Evolutionary conservation across 768 basidiomycete species (phyloP), one percentile per base, ranked within the genome.

Genomic region (Mycena leptocephala): DNA sequence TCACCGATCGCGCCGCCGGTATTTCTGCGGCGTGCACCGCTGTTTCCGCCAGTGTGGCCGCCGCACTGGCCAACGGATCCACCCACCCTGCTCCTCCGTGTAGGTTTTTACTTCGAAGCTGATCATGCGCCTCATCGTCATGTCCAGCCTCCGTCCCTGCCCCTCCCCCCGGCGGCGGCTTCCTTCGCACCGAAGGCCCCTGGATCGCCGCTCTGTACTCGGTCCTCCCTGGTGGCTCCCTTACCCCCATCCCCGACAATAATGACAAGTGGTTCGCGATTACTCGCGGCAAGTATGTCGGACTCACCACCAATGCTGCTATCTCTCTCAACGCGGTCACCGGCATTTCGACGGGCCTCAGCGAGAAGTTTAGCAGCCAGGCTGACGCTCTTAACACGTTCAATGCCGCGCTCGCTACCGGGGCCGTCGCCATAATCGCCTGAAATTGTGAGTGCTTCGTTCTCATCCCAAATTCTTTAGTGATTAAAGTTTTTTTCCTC

Each of bases 221-320:
- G 16, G 46, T 51, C 43, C 26, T 65, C 35, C 64, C 64, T 9
- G 9, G 43, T 13, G 9, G 4, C 20, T 43, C 41, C n/a, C 41
- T 65, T n/a, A 13, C 26, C 9, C 43, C 64, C 26, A 24, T 68
- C 30, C n/a, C 48, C 35, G 66, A 53, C 33, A 32, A 65, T 28
- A 20, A 26, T 24, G 51, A 53, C 7, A 56, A 55, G n/a, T 68
- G 66, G 66, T 68, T 16, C 35, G 66, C 66, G 14, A 68, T 68
- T 6, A 53, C 53, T 5, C 18, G 35, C n/a, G 66, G 66, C 28
- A 55, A 28, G 24, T 68, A 37, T 10, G 37, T 68, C 51, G 66
- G 66, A 8, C n/a, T 68, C n/a, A 56, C 66, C 51, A 24, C 10
- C 2, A 68, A 16, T 46, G 16, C 39, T 22, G 51, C 53, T 8